Evolutionary conservation across 2,329 filamentous ascomycete species (phyloP), one percentile per base, ranked within the genome.

Genomic region (Nemania bipapillata): DNA sequence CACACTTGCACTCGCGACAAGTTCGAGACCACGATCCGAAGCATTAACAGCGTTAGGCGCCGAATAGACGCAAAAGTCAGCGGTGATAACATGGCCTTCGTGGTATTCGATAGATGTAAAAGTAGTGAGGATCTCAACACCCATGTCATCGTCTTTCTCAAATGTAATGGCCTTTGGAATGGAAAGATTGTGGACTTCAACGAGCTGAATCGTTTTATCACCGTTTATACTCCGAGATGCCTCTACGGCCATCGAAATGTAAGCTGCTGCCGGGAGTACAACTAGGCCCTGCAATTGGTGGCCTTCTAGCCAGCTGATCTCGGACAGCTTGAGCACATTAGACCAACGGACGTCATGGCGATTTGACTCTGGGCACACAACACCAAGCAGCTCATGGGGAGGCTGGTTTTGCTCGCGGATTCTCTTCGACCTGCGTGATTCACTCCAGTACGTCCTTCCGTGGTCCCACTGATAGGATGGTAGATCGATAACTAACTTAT

Each of bases 211-310:
- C 1, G 4, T 2, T 30, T 60, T 66, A 4, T 28, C 49, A 17
- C n/a, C 17, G 2, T 59, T 30, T 8, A 69, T 45, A 30, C 22
- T 60, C n/a, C 49, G 45, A 24, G 53, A 32, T 1, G 77, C 72
- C 24, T 78, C 75, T 0, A 77, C 6, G 1, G 57, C 66, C 53
- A 63, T 55, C 7, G 69, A 63, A 24, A 72, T 67, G 45, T 75
- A 77, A 0, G 71, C 74, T 0, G 76, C 70, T 15, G 72, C 70
- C 1, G 72, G 72, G 42, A 75, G 72, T 6, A 76, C 65, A 1
- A 49, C 62, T 40, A 73, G 70, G 15, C 71, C 70, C 40, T 76
- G 73, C 2, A 75, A 8, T n/a, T 65, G 66, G 40, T 76, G 74
- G 7, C 70, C 69, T 0, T 49, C 28, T 0, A 75, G 62, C 73